Evolutionary conservation across 257 asterid species (phyloP).

Genomic region (Salvia splendens): DNA sequence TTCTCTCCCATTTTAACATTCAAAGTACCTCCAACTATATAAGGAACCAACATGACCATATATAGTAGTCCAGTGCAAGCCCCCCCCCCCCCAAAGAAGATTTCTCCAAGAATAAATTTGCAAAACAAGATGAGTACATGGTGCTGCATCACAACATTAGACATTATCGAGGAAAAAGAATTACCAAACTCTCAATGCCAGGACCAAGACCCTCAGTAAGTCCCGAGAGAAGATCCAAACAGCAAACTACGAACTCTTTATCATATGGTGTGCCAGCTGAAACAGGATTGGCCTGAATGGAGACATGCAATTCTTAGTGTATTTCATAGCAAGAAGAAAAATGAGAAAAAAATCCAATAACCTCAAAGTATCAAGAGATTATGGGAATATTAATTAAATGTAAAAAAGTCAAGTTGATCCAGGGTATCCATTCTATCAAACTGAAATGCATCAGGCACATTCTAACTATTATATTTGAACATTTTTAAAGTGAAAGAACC

Average conservation of each 20-base stretch:
- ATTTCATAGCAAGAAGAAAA: slow-evolving; percentile 12
- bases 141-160: slow-evolving; percentile 2
- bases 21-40: too few species aligned
- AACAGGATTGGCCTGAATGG: slow-evolving; percentile 74
- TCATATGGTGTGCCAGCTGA: slow-evolving; percentile 88
- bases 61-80: slow-evolving; percentile 22
- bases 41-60: too few species aligned
- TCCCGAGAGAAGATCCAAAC: slow-evolving; percentile 97
- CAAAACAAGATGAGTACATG: slow-evolving; percentile 21
- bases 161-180: slow-evolving; percentile 23
- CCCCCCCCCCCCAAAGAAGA: slow-evolving; percentile 23
- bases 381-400: not conserved
- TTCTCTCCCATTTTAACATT: too few species aligned
- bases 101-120: slow-evolving; percentile 10
- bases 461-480: not conserved
- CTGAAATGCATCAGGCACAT: slow-evolving; percentile 19
- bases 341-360: not conserved
- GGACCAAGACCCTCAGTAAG: slow-evolving; percentile 98
- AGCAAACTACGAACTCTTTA: slow-evolving; percentile 89
- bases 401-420: not conserved
- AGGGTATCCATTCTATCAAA: slow-evolving; percentile 6
- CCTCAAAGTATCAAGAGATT: not conserved
- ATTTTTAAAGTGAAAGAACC: slow-evolving; percentile 6
- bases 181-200: slow-evolving; percentile 94
- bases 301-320: slow-evolving; percentile 39